phyloP scores from a whole-genome alignment of 441 rosid species.

The Adansonia grandidieri region DNA sequence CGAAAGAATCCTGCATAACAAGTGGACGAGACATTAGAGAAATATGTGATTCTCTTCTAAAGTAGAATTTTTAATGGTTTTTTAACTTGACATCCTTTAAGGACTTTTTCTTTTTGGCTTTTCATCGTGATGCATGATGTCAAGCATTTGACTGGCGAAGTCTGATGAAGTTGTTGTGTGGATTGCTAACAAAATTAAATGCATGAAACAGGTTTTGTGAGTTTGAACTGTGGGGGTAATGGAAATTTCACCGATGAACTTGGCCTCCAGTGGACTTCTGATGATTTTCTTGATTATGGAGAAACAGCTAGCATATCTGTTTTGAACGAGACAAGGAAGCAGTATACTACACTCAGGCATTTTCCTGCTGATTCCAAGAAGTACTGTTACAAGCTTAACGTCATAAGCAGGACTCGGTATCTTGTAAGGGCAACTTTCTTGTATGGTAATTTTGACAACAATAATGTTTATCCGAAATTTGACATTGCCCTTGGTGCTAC shows the following conservation, averaged over 20 bases:
- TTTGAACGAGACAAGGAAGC: slow-evolving; percentile 66
- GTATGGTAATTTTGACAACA: slow-evolving; percentile 84
- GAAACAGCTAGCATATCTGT: slow-evolving; percentile 60
- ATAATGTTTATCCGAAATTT: slow-evolving; percentile 88
- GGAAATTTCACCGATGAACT: slow-evolving; percentile 73
- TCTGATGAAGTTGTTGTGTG: slow-evolving; percentile 5
- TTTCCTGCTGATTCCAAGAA: slow-evolving; percentile 94
- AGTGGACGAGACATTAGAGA: not conserved
- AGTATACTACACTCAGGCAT: slow-evolving; percentile 74
- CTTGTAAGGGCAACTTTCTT: slow-evolving; percentile 90
- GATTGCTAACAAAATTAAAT: slow-evolving; percentile 25
- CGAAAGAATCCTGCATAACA: not conserved
- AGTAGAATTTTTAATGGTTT: not conserved
- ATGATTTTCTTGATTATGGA: slow-evolving; percentile 63
- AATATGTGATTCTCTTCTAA: not conserved
- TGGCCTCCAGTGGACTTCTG: slow-evolving; percentile 83
- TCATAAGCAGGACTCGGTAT: slow-evolving; percentile 75
- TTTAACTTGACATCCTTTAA: not conserved
- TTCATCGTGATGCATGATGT: slow-evolving; percentile 8
- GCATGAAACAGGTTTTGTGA: slow-evolving; percentile 76
- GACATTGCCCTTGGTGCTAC: slow-evolving; percentile 91
- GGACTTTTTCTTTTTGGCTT: not conserved
- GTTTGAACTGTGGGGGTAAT: slow-evolving; percentile 87
- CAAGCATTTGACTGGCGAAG: not conserved
- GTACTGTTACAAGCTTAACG: slow-evolving; percentile 79